A percentile compares a stretch with the other conserved stretches of the same genome.
Evolutionary conservation across 306 rosid species (phyloP).

Genomic region (Cicer arietinum): DNA sequence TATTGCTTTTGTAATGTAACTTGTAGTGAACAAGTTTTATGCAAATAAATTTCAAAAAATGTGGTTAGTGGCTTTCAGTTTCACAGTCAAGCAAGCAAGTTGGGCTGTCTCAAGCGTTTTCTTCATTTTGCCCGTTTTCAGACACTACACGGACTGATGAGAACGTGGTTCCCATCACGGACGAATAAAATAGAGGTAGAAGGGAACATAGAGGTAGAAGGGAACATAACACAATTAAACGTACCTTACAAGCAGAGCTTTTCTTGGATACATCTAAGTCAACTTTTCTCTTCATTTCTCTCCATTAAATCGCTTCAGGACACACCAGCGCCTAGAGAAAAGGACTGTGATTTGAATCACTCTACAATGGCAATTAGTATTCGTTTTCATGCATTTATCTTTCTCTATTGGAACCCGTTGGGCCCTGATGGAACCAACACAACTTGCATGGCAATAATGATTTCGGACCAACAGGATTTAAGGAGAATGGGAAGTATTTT

Average conservation of each 20-base stretch:
- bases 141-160: too few relatives aligned
- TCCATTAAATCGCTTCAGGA: neutral
- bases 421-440: neutral
- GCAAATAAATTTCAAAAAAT: neutral
- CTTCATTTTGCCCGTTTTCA: neutral
- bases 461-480: neutral
- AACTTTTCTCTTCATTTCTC: neutral
- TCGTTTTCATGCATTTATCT: neutral
- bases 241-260: too few relatives aligned
- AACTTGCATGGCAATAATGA: neutral
- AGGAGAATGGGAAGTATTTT: neutral
- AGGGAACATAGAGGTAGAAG: too few relatives aligned
- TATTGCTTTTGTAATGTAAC: neutral
- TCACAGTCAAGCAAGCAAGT: neutral
- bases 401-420: neutral
- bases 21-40: neutral
- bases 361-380: neutral
- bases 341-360: neutral
- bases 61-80: neutral
- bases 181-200: too few relatives aligned
- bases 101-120: neutral
- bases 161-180: too few relatives aligned
- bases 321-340: neutral
- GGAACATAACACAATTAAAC: too few relatives aligned
- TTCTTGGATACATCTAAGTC: too few relatives aligned